phyloP scores from a whole-genome alignment of 768 basidiomycete genomes.

The Chlorophyllum brunneum region DNA sequence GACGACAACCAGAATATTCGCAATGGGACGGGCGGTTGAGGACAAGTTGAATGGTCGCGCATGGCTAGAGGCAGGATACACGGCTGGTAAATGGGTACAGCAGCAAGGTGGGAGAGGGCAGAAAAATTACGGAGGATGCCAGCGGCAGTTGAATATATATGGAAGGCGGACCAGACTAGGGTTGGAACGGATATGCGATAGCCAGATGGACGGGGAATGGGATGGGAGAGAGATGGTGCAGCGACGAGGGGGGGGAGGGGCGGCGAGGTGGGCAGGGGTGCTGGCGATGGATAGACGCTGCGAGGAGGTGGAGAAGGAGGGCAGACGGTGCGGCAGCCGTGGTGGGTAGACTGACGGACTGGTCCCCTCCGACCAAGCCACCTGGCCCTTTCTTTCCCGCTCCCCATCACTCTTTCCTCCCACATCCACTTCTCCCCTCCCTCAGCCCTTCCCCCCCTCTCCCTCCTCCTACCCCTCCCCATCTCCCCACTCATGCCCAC shows the following conservation, averaged over 20 bases:
- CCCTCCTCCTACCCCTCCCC: constrained; percentile 19
- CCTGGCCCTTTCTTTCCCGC: constrained; percentile 60
- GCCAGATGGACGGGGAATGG: background rate
- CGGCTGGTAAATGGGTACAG: background rate
- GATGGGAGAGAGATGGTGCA: background rate
- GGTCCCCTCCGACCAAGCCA: constrained; percentile 52
- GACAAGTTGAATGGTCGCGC: no score
- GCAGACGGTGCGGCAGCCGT: constrained; percentile 13
- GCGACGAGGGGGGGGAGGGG: constrained; percentile 8
- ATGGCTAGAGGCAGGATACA: no score
- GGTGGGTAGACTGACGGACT: constrained; percentile 25
- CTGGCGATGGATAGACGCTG: constrained; percentile 20
- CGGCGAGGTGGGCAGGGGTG: constrained; percentile 2
- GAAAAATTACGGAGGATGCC: constrained; percentile 7
- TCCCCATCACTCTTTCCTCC: constrained; percentile 49
- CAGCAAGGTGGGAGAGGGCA: background rate
- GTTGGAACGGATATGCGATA: constrained; percentile 7
- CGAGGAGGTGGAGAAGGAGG: background rate
- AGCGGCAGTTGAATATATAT: constrained; percentile 13
- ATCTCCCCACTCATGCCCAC: constrained; percentile 60
- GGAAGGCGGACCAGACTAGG: constrained; percentile 9
- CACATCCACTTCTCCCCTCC: constrained; percentile 35
- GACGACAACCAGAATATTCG: no score
- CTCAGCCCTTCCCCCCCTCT: constrained; percentile 23
- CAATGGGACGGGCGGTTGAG: no score